A percentile compares a stretch with the other conserved stretches of the same genome.
phyloP scores from a whole-genome alignment of 2,329 filamentous ascomycete species.

The Chaetomium globosum region DNA sequence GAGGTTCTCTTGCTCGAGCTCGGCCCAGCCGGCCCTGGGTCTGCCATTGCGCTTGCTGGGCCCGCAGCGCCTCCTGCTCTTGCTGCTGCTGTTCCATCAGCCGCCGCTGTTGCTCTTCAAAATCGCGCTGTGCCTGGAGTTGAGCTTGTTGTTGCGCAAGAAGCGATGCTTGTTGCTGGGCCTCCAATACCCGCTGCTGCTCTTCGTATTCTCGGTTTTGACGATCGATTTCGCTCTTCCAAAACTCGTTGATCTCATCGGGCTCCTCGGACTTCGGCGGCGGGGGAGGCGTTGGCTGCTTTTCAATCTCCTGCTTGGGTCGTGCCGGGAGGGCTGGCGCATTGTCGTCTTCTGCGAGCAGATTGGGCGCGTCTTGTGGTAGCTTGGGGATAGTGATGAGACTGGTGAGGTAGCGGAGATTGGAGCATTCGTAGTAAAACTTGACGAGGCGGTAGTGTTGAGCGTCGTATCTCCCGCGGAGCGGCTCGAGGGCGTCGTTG shows the following conservation, averaged over 20 bases:
- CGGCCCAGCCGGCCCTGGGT: constrained; percentile 95
- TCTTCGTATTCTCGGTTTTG: constrained; percentile 95
- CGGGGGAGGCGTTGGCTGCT: constrained; percentile 68
- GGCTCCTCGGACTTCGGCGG: constrained; percentile 75
- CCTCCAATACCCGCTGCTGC: constrained; percentile 84
- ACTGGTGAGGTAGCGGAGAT: constrained; percentile 92
- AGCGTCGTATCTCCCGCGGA: constrained; percentile 86
- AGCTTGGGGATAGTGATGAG: constrained; percentile 95
- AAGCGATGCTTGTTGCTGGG: constrained; percentile 81
- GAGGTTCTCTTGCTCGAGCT: constrained; percentile 92
- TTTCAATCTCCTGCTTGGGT: constrained; percentile 73
- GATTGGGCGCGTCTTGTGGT: constrained; percentile 87
- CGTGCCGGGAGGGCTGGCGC: constrained; percentile 81
- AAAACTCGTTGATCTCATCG: constrained; percentile 95
- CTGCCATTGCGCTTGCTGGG: constrained; percentile 88
- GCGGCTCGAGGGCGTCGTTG: constrained; percentile 84
- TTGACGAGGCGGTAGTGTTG: constrained; percentile 96
- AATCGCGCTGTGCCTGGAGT: constrained; percentile 86
- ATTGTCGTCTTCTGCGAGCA: constrained; percentile 81
- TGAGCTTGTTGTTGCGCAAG: constrained; percentile 80
- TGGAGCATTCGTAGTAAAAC: constrained; percentile 99
- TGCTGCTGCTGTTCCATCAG: constrained; percentile 87
- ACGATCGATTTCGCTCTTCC: constrained; percentile 87
- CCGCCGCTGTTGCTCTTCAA: constrained; percentile 88
- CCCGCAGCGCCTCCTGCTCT: constrained; percentile 85